Percentiles rank a stretch among this genome's conserved stretches.
phyloP scores from a whole-genome alignment of 208 protist species.

The Leishmania lainsoni region DNA sequence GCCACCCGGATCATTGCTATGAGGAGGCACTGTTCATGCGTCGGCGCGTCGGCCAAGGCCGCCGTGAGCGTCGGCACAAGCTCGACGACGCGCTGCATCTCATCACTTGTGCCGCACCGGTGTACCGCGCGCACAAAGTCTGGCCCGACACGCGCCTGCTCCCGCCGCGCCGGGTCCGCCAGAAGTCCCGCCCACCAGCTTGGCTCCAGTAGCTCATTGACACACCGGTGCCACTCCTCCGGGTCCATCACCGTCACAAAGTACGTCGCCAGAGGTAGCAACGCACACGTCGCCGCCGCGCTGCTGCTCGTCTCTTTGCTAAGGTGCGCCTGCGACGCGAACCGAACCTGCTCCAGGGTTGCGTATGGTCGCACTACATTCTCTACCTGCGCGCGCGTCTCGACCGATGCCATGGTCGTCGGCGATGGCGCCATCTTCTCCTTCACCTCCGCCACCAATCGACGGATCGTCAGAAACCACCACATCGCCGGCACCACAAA shows the following conservation, averaged over 20 bases:
- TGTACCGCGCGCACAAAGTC: constrained; percentile 49
- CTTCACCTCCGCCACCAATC: constrained; percentile 16
- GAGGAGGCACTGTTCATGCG: constrained; percentile 80
- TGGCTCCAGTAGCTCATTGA: constrained; percentile 36
- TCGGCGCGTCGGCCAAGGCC: constrained; percentile 27
- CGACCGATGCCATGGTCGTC: neutral
- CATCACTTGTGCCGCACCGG: constrained; percentile 17
- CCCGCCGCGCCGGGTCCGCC: constrained; percentile 22
- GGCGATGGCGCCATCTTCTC: neutral
- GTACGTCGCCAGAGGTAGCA: constrained; percentile 36
- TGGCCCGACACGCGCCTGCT: constrained; percentile 41
- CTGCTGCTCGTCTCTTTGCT: neutral
- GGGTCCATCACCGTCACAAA: constrained; percentile 29
- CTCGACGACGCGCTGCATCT: constrained; percentile 32
- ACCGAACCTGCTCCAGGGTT: constrained; percentile 18
- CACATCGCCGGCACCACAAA: constrained; percentile 51
- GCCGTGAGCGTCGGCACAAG: constrained; percentile 27
- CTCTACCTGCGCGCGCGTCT: constrained; percentile 14
- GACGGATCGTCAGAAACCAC: constrained; percentile 55
- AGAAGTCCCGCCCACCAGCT: constrained; percentile 27
- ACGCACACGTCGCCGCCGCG: constrained; percentile 21
- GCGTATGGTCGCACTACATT: constrained; percentile 29
- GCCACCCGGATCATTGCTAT: constrained; percentile 43
- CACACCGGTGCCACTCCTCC: constrained; percentile 34
- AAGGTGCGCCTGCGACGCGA: constrained; percentile 20